Evolutionary conservation across 1,139 yeast genomes (phyloP), one percentile per base, ranked within the genome.

Genomic region (Zygoascus meyerae): DNA sequence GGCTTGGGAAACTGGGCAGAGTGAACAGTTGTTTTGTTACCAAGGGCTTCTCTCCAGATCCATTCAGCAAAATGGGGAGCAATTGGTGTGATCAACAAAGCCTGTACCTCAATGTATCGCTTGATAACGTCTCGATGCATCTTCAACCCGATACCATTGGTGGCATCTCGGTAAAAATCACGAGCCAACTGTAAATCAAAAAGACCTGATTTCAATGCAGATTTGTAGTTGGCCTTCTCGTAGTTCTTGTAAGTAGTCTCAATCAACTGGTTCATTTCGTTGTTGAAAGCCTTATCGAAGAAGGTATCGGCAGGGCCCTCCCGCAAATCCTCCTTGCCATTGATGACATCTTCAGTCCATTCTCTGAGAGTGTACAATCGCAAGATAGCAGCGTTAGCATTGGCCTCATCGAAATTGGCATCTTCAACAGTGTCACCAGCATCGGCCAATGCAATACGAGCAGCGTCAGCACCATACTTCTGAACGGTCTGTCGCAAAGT

Each of bases 391-490:
- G 98, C 97, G 62, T 94, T 94, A 48, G 98, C 99, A 60, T 84
- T 90, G 53, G 89, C 74, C 70, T 94, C 98, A 63, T 92, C 98
- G 62, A 94, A 86, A 73, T 94, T 94, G 50, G 99, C 98, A 69
- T 94, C 99, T 70, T 92, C 98, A 55, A 89, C 80, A 42, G 94
- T 73, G 65, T 94, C 99, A 73, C 99, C 99, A 48, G 97, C 97
- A 73, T 94, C 97, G 34, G 98, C 99, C 59, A 94, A 74, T 8
- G 98, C 97, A 67, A 94, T 86, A 75, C 99, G 84, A 16, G 95
- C 76, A 38, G 97, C 97, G 69, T 94, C 99, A 45, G 98, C 96
- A 66, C 98, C 99, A 59, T 82, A 92, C 71, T 92, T 94, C 59
- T 79, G 77, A 50, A 83, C 83, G 61, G 84, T 77, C 68, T 92